Evolutionary conservation across 805 yeast species (phyloP), one percentile per base, ranked within the genome.

Genomic region (Allodekkera sacchari): DNA sequence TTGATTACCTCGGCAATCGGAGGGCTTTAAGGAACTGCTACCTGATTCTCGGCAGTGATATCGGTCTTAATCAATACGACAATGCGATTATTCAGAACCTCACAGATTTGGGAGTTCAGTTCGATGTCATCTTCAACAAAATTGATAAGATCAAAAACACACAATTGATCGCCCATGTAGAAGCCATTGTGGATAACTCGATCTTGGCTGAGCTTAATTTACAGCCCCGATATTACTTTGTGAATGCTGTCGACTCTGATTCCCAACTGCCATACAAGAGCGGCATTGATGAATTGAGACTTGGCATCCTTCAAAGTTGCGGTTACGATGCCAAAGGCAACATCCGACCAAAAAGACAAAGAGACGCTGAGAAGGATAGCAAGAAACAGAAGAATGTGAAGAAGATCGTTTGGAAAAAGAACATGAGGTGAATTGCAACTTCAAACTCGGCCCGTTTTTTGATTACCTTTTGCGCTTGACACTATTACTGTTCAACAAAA

Each of bases 121-220:
- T 77, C 53, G 89, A 83, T 37, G 55, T 85, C 5, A 70, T 85
- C 0, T 71, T 84, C 52, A 85, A 94, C 17, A 85, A 85, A 45
- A 69, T 78, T 28, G 96, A 87, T 50, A 64, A 64, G 38, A 46
- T 79, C 5, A 47, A 53, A 33, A 54, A 56, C 18, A 41, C 45
- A 3, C 25, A 32, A 3, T 35, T 58, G 31, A 48, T 59, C 18
- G 46, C 49, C n/a, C 50, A 53, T 4, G 50, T 77, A 3, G 56
- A 65, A n/a, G 47, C 52, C 2, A 46, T 57, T 9, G 45, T 74
- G 15, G 45, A 50, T 3, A 56, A 59, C 3, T 55, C 66, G 11
- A 18, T 29, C 11, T 50, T 68, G 6, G 37, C 50, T n/a, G 64
- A 70, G 1, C 46, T 66, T 12, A 55, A 71, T 2, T 50, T 69